Conservation (phyloP, 1,139 yeast species). For the Protomyces inouyei region DNA sequence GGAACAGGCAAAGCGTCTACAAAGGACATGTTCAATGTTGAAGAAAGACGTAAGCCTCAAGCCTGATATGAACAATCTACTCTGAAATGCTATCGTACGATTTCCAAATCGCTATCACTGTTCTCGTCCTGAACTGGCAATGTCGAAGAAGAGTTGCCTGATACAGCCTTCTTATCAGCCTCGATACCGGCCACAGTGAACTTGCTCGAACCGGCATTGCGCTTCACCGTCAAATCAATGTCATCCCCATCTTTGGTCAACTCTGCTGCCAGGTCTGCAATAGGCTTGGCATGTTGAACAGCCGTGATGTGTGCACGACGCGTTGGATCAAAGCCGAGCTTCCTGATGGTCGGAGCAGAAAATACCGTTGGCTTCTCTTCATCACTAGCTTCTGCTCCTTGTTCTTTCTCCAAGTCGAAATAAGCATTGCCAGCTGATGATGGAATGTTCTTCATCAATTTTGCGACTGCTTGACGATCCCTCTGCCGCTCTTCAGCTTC, state of each 20-base stretch:
- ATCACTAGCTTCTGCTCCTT: background rate
- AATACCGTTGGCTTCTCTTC: constrained; percentile 12
- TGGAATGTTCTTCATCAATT: constrained; percentile 2
- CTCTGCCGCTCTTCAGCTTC: constrained; percentile 21
- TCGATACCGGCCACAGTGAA: background rate
- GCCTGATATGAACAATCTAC: background rate
- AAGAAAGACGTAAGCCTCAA: background rate
- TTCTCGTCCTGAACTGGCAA: background rate
- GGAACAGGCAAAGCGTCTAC: background rate
- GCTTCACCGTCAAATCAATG: constrained; percentile 5
- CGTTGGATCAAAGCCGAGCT: constrained; percentile 24
- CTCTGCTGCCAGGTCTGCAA: constrained; percentile 1
- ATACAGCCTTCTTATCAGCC: background rate
- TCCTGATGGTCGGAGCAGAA: constrained; percentile 10
- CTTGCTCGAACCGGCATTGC: constrained; percentile 1
- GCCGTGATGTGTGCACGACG: constrained; percentile 10
- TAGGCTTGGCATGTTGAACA: background rate
- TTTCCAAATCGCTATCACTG: constrained; percentile 17
- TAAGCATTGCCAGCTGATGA: constrained; percentile 19
- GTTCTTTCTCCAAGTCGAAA: constrained; percentile 1
- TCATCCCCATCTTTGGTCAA: constrained; percentile 7
- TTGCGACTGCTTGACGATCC: constrained; percentile 15
- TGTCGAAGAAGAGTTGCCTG: background rate
- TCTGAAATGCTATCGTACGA: background rate
- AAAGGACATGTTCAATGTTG: background rate